Base-by-base conservation (phyloP, 768 basidiomycete species). In the Lanmaoa pseudosensibilis region DNA sequence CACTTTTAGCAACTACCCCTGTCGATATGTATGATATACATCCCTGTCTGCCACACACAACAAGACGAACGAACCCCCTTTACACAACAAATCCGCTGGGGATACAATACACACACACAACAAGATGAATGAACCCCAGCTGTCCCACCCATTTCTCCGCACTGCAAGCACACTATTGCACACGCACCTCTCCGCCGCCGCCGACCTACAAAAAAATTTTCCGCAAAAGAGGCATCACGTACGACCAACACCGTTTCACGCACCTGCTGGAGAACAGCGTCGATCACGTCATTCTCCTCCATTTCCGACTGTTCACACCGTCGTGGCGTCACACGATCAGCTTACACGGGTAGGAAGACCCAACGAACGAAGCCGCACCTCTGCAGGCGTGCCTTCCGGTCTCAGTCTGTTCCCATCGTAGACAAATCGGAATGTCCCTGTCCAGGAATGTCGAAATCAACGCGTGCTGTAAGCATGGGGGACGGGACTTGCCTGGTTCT, bases 281-380 rank as follows among this genome's bases (percentile, higher is more conserved):
- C 86, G 47, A 88, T 80, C 55, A 78, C 72, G 62, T 88, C 86
- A 3, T 79, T 79, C 34, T 87, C 84, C 58, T 86, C 85, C 80
- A 87, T 83, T 0, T 68, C 76, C 15, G 77, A 59, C 83, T 87
- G 43, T 49, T 5, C 27, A 7, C 27, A 30, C 3, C 25, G 5
- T 30, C 50, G 30, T 8, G 16, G 16, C 1, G 16, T 4, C 16
- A 45, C 41, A 25, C n/a, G 21, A 16, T 45, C 43, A 67, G 44
- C 39, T 34, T 11, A 37, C 13, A 21, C 39, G 21, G 36, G 30
- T 1, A 43, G 21, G 23, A 36, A n/a, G n/a, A 55, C 34, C 16
- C 34, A 41, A 56, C 43, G 55, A 41, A 56, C 43, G 55, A 36
- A 4, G 68, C 76, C 52, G 58, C 57, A 88, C 87, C 46, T 67